A percentile compares a stretch with the other conserved stretches of the same genome.
Evolutionary conservation across 1,284 basidiomycete genomes (phyloP).

Genomic region (Porogramme epimiltina): DNA sequence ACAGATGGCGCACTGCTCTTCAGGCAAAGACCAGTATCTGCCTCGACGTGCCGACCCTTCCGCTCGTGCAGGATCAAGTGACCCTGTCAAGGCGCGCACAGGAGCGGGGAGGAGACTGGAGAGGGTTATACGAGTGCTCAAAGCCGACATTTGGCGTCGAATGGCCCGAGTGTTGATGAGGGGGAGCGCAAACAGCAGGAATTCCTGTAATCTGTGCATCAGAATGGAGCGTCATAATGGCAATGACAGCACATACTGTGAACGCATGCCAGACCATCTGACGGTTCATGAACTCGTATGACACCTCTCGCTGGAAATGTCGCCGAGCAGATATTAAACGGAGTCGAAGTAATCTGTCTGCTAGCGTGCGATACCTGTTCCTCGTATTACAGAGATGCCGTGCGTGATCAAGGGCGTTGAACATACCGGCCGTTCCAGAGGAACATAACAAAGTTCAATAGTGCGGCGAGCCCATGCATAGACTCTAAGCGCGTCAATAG

Average conservation of each 20-base stretch:
- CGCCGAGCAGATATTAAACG: conserved; percentile 75
- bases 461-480: conserved; percentile 56
- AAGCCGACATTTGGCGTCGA: conserved; percentile 56
- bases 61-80: conserved; percentile 16
- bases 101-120: conserved; percentile 40
- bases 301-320: conserved; percentile 82
- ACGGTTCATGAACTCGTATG: conserved; percentile 98
- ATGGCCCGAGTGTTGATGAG: conserved; percentile 72
- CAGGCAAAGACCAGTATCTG: conserved; percentile 63
- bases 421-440: conserved; percentile 81
- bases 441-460: conserved; percentile 84
- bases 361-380: conserved; percentile 80
- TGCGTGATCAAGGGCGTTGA: neutral
- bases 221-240: neutral
- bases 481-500: conserved; percentile 71
- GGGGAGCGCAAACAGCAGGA: conserved; percentile 91
- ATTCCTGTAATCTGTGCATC: conserved; percentile 67
- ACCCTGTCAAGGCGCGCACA: conserved; percentile 21
- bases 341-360: conserved; percentile 84
- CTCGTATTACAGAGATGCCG: neutral
- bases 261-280: conserved; percentile 99
- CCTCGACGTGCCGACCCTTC: conserved; percentile 37
- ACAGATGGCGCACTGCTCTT: conserved; percentile 79
- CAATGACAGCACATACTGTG: conserved; percentile 61
- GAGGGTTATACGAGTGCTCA: conserved; percentile 33